These are phyloP conservation scores for Cadophora malorum DNA, from an alignment of 2,329 filamentous ascomycete species.

Conservation along the genomic window DNA sequence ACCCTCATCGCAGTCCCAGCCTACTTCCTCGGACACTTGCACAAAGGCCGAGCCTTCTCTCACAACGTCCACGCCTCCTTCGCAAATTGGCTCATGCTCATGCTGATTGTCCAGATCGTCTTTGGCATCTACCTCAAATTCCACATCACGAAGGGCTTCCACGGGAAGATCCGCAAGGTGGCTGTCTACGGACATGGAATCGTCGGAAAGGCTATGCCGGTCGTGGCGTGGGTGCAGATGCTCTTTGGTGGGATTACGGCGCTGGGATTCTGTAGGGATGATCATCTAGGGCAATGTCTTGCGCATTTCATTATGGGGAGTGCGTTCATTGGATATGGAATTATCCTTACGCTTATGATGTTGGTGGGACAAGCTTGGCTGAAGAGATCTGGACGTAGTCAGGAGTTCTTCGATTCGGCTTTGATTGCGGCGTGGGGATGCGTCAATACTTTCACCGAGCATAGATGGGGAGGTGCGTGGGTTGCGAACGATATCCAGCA, in stretches of 20 bases:
- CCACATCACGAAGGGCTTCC: conserved; percentile 84
- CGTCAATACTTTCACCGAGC: conserved; percentile 98
- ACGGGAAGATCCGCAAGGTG: conserved; percentile 76
- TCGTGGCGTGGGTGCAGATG: conserved; percentile 92
- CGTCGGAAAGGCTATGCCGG: conserved; percentile 84
- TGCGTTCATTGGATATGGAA: conserved; percentile 93
- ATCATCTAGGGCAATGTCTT: conserved; percentile 89
- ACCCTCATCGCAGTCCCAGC: conserved; percentile 79
- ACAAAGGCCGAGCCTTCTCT: conserved; percentile 86
- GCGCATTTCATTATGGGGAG: conserved; percentile 99
- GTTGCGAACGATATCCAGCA: conserved; percentile 95
- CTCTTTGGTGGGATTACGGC: conserved; percentile 93
- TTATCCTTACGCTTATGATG: conserved; percentile 83
- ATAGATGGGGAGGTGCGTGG: conserved; percentile 90
- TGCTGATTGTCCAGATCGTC: conserved; percentile 77
- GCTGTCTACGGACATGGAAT: conserved; percentile 79
- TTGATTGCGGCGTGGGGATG: conserved; percentile 95
- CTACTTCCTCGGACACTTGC: conserved; percentile 90
- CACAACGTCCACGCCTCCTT: conserved; percentile 83
- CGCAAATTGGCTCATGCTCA: conserved; percentile 79
- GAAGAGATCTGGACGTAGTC: conserved; percentile 79
- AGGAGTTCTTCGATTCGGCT: conserved; percentile 94
- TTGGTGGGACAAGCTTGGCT: conserved; percentile 91
- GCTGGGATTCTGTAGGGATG: conserved; percentile 89
- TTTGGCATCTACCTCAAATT: conserved; percentile 88